Evolutionary conservation across 2,329 filamentous ascomycete species (phyloP), one percentile per base, ranked within the genome.

Genomic region (Fusarium hainanense): DNA sequence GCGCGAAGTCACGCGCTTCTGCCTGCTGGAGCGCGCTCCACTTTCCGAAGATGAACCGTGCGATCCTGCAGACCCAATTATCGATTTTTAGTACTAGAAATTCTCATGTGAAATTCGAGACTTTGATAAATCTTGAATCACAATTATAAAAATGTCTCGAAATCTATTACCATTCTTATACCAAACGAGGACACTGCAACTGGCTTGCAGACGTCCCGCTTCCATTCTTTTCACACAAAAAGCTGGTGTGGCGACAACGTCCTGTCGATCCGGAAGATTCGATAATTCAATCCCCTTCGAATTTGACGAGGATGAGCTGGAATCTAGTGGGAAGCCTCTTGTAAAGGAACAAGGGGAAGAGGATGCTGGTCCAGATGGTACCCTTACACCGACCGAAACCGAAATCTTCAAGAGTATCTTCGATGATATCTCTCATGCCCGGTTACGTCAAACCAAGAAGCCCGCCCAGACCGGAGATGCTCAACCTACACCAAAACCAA

Each of bases 161-260:
- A 85, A 87, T 9, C 78, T 89, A 16, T 79, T 89, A 7, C 89
- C 90, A 0, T 93, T 93, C 60, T 83, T 94, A 9, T 93, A 93
- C 75, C 90, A 92, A 69, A 93, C 92, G 7, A 82, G 85, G 63
- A 93, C 91, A 0, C 84, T 82, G 14, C 75, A 77, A 23, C 75
- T 75, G 6, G 73, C 73, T 34, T 68, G 77, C 13, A 76, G 75
- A 41, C 62, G 56, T 54, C 76, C 69, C 49, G 69, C 63, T 18
- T 74, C 61, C 64, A 73, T 74, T 57, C 48, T 63, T 23, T 54
- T 67, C 49, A 42, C 73, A 58, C 66, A 72, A 60, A 57, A 68
- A 46, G 74, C 73, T 12, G 62, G 74, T 49, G 20, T 66, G 16
- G 40, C 71, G 58, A 75, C 63, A 47, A 55, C 55, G 32, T 43